A percentile compares a stretch with the other conserved stretches of the same genome.
Evolutionary conservation across 345 rosid species (phyloP).

Genomic region (Camelina neglecta): DNA sequence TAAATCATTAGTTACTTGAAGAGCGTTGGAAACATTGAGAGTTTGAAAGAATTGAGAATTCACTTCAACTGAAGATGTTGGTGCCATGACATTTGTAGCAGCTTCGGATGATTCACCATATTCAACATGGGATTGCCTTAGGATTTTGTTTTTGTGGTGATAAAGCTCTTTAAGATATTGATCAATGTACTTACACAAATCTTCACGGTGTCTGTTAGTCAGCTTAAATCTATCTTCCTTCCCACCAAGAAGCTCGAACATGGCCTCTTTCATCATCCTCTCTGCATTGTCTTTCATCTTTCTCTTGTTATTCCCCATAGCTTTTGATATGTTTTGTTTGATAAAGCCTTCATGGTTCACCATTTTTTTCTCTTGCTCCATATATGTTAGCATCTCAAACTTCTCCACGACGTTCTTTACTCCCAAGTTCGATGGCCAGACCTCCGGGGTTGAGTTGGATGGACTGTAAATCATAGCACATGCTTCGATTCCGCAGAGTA

Average conservation of each 20-base stretch:
- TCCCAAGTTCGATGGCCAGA: conserved; percentile 42
- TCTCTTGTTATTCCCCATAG: conserved; percentile 8
- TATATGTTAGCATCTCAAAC: conserved; percentile 30
- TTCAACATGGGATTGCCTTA: neutral
- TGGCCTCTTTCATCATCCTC: conserved; percentile 22
- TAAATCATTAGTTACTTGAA: neutral
- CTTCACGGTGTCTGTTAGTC: neutral
- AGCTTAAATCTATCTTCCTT: neutral
- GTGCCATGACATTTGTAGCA: conserved; percentile 7
- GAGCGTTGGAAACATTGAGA: conserved; percentile 13
- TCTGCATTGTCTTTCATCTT: conserved; percentile 32
- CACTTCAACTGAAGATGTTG: conserved; percentile 10
- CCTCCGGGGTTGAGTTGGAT: conserved; percentile 36
- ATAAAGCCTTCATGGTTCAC: conserved; percentile 46
- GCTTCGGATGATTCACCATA: conserved; percentile 35
- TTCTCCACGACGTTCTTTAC: conserved; percentile 12
- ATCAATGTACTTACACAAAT: conserved; percentile 24
- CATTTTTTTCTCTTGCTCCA: conserved; percentile 45
- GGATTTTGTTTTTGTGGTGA: neutral
- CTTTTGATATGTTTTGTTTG: conserved; percentile 33
- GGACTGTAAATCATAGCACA: conserved; percentile 45
- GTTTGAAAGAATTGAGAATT: conserved; percentile 6
- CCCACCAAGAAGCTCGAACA: conserved; percentile 25
- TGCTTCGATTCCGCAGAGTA: conserved; percentile 46
- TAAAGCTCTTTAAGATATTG: conserved; percentile 17